Conservation (phyloP, 805 yeast species). For the Saccharomycopsis guyanensis region DNA sequence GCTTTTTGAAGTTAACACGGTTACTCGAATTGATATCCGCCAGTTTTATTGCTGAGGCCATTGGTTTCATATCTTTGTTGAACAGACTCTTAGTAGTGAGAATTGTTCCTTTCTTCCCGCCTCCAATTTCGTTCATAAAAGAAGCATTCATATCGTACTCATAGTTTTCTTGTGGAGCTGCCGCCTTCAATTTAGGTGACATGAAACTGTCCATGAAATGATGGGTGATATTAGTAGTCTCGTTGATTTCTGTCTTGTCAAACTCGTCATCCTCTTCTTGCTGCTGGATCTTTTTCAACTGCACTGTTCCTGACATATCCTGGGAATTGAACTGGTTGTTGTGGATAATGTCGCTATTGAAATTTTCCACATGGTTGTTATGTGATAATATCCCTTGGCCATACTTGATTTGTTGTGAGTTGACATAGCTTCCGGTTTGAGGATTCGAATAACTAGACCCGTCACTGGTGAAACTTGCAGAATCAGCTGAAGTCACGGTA, state of each 20-base stretch:
- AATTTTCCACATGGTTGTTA: not conserved
- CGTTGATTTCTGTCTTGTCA: constrained; percentile 3
- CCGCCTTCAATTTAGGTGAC: constrained; percentile 9
- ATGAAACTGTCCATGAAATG: constrained; percentile 14
- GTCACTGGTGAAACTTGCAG: constrained; percentile 15
- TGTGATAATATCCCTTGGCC: constrained; percentile 9
- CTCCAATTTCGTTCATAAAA: constrained; percentile 16
- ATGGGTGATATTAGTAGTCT: constrained; percentile 11
- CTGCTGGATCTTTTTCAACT: not conserved
- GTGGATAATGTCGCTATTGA: not conserved
- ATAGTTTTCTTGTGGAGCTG: not conserved
- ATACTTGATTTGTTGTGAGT: constrained; percentile 1
- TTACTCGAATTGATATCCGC: not conserved
- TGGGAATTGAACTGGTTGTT: not conserved
- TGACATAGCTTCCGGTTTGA: not conserved
- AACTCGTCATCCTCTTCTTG: not conserved
- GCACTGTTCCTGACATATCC: not conserved
- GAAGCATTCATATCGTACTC: constrained; percentile 21
- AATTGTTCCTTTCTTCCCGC: not conserved
- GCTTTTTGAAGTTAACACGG: constrained; percentile 15
- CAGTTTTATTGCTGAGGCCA: not conserved
- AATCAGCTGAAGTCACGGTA: not conserved
- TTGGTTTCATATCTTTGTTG: not conserved
- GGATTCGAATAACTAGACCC: not conserved
- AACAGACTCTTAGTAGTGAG: not conserved